Evolutionary conservation across 2,329 filamentous ascomycete genomes (phyloP), one percentile per base, ranked within the genome.

Genomic region (Xylariaceae sp.): DNA sequence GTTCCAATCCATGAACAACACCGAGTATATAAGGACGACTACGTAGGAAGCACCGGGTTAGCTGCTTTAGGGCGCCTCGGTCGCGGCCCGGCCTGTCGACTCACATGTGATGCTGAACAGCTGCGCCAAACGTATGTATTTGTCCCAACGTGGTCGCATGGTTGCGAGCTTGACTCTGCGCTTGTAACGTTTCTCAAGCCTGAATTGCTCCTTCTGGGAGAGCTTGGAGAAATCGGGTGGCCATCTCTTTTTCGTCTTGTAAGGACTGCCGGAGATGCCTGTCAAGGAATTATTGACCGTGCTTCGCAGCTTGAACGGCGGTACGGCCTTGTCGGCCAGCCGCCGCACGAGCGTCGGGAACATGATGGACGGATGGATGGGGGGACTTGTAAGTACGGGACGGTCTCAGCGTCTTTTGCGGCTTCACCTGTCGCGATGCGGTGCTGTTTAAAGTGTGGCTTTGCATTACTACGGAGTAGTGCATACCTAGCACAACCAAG

Each of bases 151-250:
- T 22, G 55, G 54, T 25, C 52, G 42, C 33, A 43, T 40, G 18
- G 52, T 50, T n/a, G 53, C 53, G 6, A 56, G 51, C 43, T 37
- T 68, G 17, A 82, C 59, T 34, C 84, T 71, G 33, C 84, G 70
- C 60, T 86, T 83, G 61, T 82, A 89, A 53, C 82, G 80, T 56
- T 83, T 78, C 65, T 90, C 84, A 47, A 87, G 80, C 27, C 77
- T 72, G 54, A 89, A 82, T 58, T 89, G 80, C 52, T 88, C 77
- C 57, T 83, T 82, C 29, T 68, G 63, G 23, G 76, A 76, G 38
- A 90, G 70, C 52, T 75, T 72, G 42, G 68, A 63, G 58, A 90
- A 83, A 58, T 88, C 78, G 10, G 84, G 84, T 37, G 84, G 84
- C 84, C 84, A 90, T 44, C 75, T 64, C 53, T 81, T 83, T 59